Evolutionary conservation across 2,329 filamentous ascomycete genomes (phyloP), one percentile per base, ranked within the genome.

Genomic region (Diaporthe ampelina): DNA sequence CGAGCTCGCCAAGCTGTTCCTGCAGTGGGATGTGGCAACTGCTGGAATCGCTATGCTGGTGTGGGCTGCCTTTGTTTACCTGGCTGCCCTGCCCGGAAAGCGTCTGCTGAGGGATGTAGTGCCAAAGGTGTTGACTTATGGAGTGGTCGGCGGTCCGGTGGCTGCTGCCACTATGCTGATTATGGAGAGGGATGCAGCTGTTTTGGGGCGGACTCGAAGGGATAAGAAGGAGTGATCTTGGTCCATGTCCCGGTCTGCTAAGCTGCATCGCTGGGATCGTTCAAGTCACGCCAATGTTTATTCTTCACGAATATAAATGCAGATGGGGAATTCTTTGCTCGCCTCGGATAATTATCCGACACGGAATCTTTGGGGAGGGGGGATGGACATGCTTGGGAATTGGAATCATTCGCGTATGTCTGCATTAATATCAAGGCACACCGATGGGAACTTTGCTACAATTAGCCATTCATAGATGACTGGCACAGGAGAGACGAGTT

Each of bases 11-110:
- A 82, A 85, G 50, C 81, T 80, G 52, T 86, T 89, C 75, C 76
- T 89, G 40, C 83, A 87, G 48, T 89, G 86, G 84, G 87, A 89
- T 77, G 80, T 87, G 15, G 78, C 86, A 58, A 81, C 86, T 43
- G 86, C 85, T 1, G 83, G 84, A 0, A 73, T 78, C 0, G 83
- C 84, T 1, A 79, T 87, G 26, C 69, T 88, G 26, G 45, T 87
- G 7, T 89, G 88, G 88, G 83, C 84, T 4, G 69, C 84, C 4
- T 79, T 81, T 4, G 71, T 88, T 24, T 82, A 80, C 61, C 35
- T 79, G 24, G 81, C 76, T 43, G 79, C 81, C 13, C 75, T 75
- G 7, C 77, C 61, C 0, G 78, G 78, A 24, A 78, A 76, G 45
- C 7, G 57, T 4, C 68, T 78, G 0, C 4, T 61, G 32, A 37